Percentiles rank a stretch among this genome's conserved stretches.
These are phyloP conservation scores for Dendrocalamus latiflorus DNA, from an alignment of 202 grass and related monocot species.

Conservation along the genomic window DNA sequence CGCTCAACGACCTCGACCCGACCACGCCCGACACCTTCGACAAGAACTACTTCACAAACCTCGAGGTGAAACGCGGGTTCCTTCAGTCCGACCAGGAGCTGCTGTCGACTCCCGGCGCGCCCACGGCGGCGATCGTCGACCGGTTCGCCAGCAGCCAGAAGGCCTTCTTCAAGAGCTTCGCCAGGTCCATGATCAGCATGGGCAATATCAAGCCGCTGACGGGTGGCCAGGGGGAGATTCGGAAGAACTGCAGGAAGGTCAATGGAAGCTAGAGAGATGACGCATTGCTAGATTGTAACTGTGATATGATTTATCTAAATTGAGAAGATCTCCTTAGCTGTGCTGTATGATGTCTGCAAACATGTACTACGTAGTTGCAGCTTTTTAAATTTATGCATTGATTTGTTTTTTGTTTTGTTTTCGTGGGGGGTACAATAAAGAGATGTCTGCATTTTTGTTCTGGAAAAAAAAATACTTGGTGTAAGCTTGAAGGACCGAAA, in stretches of 20 bases:
- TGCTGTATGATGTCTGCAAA: not conserved
- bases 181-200: slow-evolving; percentile 56
- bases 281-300: not conserved
- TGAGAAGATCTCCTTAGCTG: not conserved
- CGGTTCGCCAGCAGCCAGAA: slow-evolving; percentile 49
- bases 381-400: not conserved
- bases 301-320: not conserved
- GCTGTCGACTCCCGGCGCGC: slow-evolving; percentile 33
- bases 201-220: slow-evolving; percentile 54
- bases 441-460: not conserved
- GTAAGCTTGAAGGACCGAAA: no score
- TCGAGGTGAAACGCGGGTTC: slow-evolving; percentile 43
- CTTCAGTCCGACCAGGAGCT: slow-evolving; percentile 72
- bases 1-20: slow-evolving; percentile 57
- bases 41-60: slow-evolving; percentile 59
- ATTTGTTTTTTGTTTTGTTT: no score
- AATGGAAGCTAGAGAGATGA: slow-evolving; percentile 22
- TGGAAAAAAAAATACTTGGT: not conserved
- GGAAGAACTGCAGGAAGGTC: slow-evolving; percentile 51
- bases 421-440: not conserved
- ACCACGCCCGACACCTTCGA: slow-evolving; percentile 66
- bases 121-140: slow-evolving; percentile 44
- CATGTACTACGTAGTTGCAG: not conserved
- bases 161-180: slow-evolving; percentile 62
- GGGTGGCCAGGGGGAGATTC: slow-evolving; percentile 43